Conservation (phyloP, 129 eudicot species). For the Flaveria linearis region DNA sequence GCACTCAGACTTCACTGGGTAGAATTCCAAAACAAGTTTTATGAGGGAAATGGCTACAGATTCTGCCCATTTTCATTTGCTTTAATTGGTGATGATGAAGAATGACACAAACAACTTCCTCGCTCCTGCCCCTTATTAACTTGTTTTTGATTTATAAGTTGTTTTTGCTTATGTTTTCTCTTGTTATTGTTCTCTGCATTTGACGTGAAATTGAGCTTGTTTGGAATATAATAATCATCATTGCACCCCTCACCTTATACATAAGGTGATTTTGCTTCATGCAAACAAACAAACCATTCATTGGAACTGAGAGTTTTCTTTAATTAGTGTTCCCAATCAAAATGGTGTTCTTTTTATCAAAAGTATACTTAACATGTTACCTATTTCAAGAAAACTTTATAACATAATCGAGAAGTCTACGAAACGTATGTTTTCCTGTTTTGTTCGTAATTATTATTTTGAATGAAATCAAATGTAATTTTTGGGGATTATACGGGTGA, state of each 20-base stretch:
- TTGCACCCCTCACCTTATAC: background rate
- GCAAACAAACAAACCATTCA: conserved; percentile 3
- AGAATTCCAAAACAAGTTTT: conserved; percentile 82
- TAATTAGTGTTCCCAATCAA: conserved; percentile 9
- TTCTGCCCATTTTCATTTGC: conserved; percentile 75
- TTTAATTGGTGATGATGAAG: conserved; percentile 59
- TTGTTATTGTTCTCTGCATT: background rate
- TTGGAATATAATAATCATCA: conserved; percentile 15
- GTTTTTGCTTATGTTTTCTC: conserved; percentile 22
- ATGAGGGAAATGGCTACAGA: conserved; percentile 76
- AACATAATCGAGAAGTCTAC: too few relatives aligned
- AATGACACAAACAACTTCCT: conserved; percentile 26
- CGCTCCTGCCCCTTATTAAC: background rate
- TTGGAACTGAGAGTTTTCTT: conserved; percentile 3
- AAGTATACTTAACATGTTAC: too few relatives aligned
- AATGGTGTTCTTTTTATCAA: too few relatives aligned
- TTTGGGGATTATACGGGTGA: too few relatives aligned
- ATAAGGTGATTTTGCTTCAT: conserved; percentile 8
- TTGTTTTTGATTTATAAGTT: conserved; percentile 14
- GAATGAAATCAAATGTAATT: too few relatives aligned
- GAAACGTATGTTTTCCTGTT: too few relatives aligned
- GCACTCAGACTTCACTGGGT: conserved; percentile 96
- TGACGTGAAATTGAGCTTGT: background rate
- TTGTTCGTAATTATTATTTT: too few relatives aligned
- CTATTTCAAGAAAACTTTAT: too few relatives aligned